Evolutionary conservation across 2,329 filamentous ascomycete genomes (phyloP), one percentile per base, ranked within the genome.

Genomic region (Bisporella sp.): DNA sequence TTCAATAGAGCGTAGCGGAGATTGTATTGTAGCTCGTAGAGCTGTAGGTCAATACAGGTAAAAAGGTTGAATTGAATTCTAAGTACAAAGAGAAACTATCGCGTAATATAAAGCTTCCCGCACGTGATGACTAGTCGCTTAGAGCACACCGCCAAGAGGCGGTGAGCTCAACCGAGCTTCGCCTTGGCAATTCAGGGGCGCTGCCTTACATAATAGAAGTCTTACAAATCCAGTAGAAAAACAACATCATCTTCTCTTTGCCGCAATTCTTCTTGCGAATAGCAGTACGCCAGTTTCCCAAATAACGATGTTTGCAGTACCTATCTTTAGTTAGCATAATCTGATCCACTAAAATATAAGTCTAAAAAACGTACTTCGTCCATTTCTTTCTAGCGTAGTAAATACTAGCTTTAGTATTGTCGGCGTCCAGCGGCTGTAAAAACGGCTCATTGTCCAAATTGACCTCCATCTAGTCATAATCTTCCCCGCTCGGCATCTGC

Each of bases 161-260:
- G n/a, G n/a, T n/a, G n/a, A n/a, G n/a, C n/a, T n/a, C n/a, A n/a
- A n/a, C n/a, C n/a, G n/a, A n/a, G n/a, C n/a, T n/a, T n/a, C n/a
- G n/a, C n/a, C n/a, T n/a, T n/a, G n/a, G n/a, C n/a, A n/a, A n/a
- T n/a, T n/a, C n/a, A n/a, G n/a, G n/a, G n/a, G n/a, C n/a, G n/a
- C n/a, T n/a, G n/a, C n/a, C n/a, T n/a, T n/a, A n/a, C n/a, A n/a
- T n/a, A n/a, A n/a, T n/a, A n/a, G 42, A 62, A 31, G 43, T 56
- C 47, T 59, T 39, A 44, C 45, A 62, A 40, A 61, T 63, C 56
- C 46, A 62, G 42, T 54, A n/a, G 6, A 63, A 54, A 49, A 63
- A 62, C 3, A 44, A 54, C 45, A 63, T 62, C 30, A 62, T 61
- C 21, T 45, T 53, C 28, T 59, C 54, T 35, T 59, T 61, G 29